phyloP scores from a whole-genome alignment of 805 yeast species.

The Candida corydali region DNA sequence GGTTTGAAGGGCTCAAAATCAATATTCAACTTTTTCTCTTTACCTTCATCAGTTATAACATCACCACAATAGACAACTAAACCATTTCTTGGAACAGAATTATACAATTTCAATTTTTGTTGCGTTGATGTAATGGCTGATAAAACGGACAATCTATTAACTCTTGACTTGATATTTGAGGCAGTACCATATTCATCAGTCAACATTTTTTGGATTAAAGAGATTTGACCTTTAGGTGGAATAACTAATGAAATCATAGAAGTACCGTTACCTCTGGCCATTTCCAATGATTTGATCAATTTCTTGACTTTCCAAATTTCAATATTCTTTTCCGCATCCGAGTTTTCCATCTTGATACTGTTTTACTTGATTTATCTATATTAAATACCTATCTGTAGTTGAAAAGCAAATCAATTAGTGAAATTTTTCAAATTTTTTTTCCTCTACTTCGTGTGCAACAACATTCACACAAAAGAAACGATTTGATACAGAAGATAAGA shows the following conservation, averaged over 20 bases:
- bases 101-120: slow-evolving; percentile 89
- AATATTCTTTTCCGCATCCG: slow-evolving; percentile 92
- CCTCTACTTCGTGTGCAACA: not conserved
- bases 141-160: slow-evolving; percentile 89
- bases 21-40: slow-evolving; percentile 92
- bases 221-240: slow-evolving; percentile 93
- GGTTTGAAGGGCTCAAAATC: slow-evolving; percentile 99
- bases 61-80: slow-evolving; percentile 98
- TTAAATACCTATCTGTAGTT: not conserved
- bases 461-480: not conserved
- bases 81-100: slow-evolving; percentile 89
- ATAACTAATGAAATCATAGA: slow-evolving; percentile 96
- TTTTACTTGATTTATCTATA: not conserved
- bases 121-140: slow-evolving; percentile 98
- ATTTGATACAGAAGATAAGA: not conserved
- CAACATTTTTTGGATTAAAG: slow-evolving; percentile 83
- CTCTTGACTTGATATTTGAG: slow-evolving; percentile 95
- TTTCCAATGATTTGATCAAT: slow-evolving; percentile 78
- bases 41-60: slow-evolving; percentile 94
- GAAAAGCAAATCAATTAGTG: not conserved
- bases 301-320: slow-evolving; percentile 99
- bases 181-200: slow-evolving; percentile 99
- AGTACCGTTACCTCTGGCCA: slow-evolving; percentile 97
- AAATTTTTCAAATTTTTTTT: slow-evolving; percentile 2
- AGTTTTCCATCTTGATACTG: slow-evolving; percentile 19